Percentiles rank a stretch among this genome's conserved stretches.
Conservation (phyloP, 305 asterid species). For the Galium porrigens region DNA sequence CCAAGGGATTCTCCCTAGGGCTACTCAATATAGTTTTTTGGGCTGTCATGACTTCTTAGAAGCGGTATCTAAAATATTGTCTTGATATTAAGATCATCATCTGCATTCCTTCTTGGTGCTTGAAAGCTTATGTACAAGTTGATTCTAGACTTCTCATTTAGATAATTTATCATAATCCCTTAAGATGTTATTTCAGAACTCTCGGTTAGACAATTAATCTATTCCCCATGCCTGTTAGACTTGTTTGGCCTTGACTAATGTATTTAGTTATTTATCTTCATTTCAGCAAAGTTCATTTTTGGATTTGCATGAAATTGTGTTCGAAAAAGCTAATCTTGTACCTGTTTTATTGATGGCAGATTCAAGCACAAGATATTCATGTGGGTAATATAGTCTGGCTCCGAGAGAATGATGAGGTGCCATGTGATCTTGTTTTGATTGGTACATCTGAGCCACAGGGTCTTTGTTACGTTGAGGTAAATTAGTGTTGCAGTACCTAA, state of each 20-base stretch:
- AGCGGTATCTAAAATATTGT: too few species aligned
- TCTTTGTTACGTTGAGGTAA: conserved; percentile 83
- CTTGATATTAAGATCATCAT: neutral
- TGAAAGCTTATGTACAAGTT: neutral
- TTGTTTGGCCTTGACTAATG: neutral
- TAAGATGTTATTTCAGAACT: neutral
- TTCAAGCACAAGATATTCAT: conserved; percentile 75
- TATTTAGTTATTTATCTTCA: neutral
- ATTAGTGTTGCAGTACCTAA: conserved; percentile 9
- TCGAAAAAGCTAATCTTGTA: conserved; percentile 17
- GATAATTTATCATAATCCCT: neutral
- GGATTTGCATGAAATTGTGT: conserved; percentile 12
- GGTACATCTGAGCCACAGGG: conserved; percentile 92
- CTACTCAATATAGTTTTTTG: neutral
- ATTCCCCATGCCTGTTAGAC: neutral
- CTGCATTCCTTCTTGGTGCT: neutral
- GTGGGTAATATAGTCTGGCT: conserved; percentile 91
- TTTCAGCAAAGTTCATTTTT: conserved; percentile 8
- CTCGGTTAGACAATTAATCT: neutral
- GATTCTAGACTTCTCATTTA: neutral
- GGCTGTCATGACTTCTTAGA: too few species aligned
- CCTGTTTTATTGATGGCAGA: conserved; percentile 28
- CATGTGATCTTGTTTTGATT: conserved; percentile 86
- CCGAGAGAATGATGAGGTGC: conserved; percentile 97
- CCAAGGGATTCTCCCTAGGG: neutral